Evolutionary conservation across 2,329 filamentous ascomycete species (phyloP).

Genomic region (Pseudogymnoascus sp.): DNA sequence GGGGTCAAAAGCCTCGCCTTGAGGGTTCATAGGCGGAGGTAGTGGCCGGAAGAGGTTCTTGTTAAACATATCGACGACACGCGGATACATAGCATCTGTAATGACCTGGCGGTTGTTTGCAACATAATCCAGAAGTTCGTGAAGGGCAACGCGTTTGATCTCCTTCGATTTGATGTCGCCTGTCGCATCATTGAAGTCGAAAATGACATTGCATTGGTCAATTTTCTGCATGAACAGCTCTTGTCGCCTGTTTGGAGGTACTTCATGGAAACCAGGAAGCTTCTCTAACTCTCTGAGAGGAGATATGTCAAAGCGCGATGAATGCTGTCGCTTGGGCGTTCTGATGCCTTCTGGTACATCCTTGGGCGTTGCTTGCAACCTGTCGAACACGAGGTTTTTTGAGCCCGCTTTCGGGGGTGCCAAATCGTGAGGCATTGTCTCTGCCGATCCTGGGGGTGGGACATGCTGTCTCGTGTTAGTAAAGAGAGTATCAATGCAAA

Average conservation of each 20-base stretch:
- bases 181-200: conserved; percentile 97
- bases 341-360: conserved; percentile 92
- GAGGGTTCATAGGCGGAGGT: conserved; percentile 91
- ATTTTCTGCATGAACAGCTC: conserved; percentile 99
- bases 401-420: conserved; percentile 85
- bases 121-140: conserved; percentile 95
- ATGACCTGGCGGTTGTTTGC: conserved; percentile 98
- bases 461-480: conserved; percentile 54
- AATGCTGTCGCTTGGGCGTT: conserved; percentile 94
- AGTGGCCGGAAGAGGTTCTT: conserved; percentile 98
- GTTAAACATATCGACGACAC: conserved; percentile 97
- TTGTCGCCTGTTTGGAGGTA: conserved; percentile 86
- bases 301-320: conserved; percentile 95
- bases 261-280: conserved; percentile 94
- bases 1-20: conserved; percentile 95
- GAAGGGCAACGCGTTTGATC: conserved; percentile 92
- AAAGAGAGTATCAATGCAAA: not conserved
- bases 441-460: conserved; percentile 83
- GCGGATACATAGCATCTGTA: conserved; percentile 96
- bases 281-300: conserved; percentile 96
- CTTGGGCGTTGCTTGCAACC: conserved; percentile 87
- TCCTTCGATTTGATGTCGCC: conserved; percentile 99
- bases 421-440: conserved; percentile 97
- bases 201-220: conserved; percentile 99
- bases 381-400: conserved; percentile 82